Evolutionary conservation across 495 filamentous ascomycete genomes (phyloP), one percentile per base, ranked within the genome.

Genomic region (Glarea lozoyensis): DNA sequence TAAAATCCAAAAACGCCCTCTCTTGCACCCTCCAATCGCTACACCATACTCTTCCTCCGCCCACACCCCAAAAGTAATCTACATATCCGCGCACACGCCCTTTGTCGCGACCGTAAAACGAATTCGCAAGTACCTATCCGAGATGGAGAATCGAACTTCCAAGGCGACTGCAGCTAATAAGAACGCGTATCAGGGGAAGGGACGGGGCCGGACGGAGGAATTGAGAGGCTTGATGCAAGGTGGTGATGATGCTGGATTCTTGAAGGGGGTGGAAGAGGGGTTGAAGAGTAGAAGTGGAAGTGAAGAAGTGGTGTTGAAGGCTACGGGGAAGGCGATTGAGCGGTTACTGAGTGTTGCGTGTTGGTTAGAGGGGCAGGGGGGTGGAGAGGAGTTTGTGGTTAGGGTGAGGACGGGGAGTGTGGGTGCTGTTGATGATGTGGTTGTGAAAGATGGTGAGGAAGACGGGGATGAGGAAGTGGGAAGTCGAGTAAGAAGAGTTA

Each of bases 51-150:
- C 71, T 43, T 68, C 63, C 47, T 48, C 67, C 47, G 48, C 67
- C 45, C 49, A 54, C 32, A 53, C 66, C 31, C 69, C 67, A 11
- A 86, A 85, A 60, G 60, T 78, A 49, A 69, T 98, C 68, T 94
- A 94, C 64, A 67, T 96, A n/a, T 81, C 82, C 9, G 60, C 76
- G 35, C 63, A 61, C 2, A 79, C 88, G 0, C 83, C 85, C 10
- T 87, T 94, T 68, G 80, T 93, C 61, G 76, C 80, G n/a, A 74
- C 79, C 10, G 72, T 94, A 12, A 86, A 86, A 61, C 86, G 88
- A 48, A 78, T 87, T 19, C 78, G 82, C 37, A 81, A 81, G 42
- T 70, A 84, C 10, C 79, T 96, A 11, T 53, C 50, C 2, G 70
- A 79, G 4, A 73, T 79, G 15, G 76, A 84, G 37, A 73, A 78